A percentile compares a stretch with the other conserved stretches of the same genome.
These are phyloP conservation scores for Aspergillus sp. DNA, from an alignment of 2,329 filamentous ascomycete species.

Conservation along the genomic window DNA sequence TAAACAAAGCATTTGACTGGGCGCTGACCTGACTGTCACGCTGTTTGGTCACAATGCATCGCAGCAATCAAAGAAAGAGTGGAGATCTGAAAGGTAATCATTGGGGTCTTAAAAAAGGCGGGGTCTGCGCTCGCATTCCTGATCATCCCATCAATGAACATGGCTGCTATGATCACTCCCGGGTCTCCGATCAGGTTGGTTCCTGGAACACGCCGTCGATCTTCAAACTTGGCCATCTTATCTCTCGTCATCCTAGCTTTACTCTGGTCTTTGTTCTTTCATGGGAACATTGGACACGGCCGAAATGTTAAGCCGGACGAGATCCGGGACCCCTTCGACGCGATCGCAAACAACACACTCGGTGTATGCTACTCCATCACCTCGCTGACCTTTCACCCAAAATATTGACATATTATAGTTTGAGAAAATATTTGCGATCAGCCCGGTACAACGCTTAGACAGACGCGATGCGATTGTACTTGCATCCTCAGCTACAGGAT, in stretches of 20 bases:
- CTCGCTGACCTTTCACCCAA: too few species aligned
- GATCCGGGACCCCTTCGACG: neutral
- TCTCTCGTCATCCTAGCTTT: neutral
- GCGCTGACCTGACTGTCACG: neutral
- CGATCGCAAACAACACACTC: neutral
- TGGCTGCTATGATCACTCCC: neutral
- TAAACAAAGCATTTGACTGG: neutral
- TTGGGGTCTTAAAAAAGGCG: neutral
- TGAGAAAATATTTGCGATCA: neutral
- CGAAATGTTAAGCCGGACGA: neutral
- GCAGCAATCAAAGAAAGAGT: neutral
- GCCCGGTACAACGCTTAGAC: neutral
- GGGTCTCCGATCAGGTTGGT: neutral
- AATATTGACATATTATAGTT: neutral
- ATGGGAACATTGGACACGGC: neutral
- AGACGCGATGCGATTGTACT: neutral
- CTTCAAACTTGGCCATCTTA: neutral
- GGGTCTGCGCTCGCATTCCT: neutral
- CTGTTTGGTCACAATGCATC: neutral
- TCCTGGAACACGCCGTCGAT: neutral
- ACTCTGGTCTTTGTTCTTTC: neutral
- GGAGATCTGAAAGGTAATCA: neutral
- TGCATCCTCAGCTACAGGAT: neutral
- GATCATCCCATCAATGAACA: neutral
- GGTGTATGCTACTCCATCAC: neutral